phyloP scores from a whole-genome alignment of 2,329 filamentous ascomycete genomes.

The Didymella glomerata region DNA sequence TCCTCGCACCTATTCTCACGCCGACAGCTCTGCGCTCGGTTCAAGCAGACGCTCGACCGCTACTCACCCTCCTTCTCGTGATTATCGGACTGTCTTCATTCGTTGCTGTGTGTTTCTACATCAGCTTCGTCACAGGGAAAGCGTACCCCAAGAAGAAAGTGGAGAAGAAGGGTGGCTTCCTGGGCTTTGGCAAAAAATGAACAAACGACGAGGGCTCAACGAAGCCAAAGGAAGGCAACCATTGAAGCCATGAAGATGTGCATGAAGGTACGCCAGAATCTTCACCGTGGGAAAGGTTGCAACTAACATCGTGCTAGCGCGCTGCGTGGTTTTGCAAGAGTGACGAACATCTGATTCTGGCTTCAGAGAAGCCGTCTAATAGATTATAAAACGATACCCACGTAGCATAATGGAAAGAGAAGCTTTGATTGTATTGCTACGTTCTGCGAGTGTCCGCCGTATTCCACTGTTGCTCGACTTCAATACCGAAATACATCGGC shows the following conservation, averaged over 20 bases:
- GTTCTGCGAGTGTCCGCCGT: background rate
- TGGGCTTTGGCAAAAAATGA: conserved; percentile 35
- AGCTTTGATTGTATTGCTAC: background rate
- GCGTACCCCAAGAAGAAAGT: conserved; percentile 41
- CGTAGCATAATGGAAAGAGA: conserved; percentile 19
- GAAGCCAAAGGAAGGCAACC: background rate
- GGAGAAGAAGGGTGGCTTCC: conserved; percentile 37
- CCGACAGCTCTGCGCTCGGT: conserved; percentile 44
- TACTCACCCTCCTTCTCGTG: conserved; percentile 84
- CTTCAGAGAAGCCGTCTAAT: conserved; percentile 9
- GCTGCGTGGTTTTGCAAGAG: conserved; percentile 1
- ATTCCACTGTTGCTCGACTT: background rate
- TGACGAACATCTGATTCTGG: conserved; percentile 8
- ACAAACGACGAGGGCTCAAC: background rate
- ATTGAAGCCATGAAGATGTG: background rate
- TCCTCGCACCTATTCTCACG: conserved; percentile 44
- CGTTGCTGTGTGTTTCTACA: conserved; percentile 38
- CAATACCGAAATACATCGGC: background rate
- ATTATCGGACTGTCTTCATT: conserved; percentile 69
- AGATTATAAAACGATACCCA: conserved; percentile 21
- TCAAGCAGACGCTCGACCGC: conserved; percentile 74
- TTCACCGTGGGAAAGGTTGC: too few species aligned
- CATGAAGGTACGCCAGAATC: background rate
- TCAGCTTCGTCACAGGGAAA: conserved; percentile 42
- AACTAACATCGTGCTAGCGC: conserved; percentile 5